A percentile compares a stretch with the other conserved stretches of the same genome.
Evolutionary conservation across 352 stramenopile species (phyloP).

Genomic region (Nothophytophthora sp.): DNA sequence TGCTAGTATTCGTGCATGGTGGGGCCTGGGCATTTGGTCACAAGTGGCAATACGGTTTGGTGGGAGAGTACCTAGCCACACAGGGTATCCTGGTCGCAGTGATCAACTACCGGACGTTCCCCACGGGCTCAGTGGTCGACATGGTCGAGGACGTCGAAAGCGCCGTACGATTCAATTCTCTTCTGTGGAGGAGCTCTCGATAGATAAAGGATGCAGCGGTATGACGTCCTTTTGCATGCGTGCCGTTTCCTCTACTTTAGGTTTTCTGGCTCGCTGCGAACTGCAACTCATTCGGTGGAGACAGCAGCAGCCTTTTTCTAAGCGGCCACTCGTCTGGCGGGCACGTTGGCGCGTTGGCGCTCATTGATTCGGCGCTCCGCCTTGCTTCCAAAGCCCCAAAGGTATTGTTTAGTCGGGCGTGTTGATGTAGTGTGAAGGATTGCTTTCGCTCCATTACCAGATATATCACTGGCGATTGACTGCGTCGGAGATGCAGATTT

Average conservation of each 20-base stretch:
- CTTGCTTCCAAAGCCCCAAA: conserved; percentile 18
- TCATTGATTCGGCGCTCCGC: conserved; percentile 55
- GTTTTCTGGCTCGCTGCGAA: conserved; percentile 58
- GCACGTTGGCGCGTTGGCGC: conserved; percentile 53
- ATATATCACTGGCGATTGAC: too few species aligned
- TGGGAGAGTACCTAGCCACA: conserved; percentile 57
- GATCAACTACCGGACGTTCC: conserved; percentile 92
- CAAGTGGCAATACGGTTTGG: conserved; percentile 79
- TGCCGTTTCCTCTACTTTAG: conserved; percentile 17
- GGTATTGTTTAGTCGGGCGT: too few species aligned
- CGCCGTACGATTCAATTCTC: conserved; percentile 39
- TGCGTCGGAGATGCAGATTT: not conserved
- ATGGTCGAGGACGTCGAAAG: conserved; percentile 90
- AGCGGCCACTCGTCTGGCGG: conserved; percentile 69
- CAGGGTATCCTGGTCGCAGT: conserved; percentile 81
- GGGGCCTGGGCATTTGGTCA: conserved; percentile 85
- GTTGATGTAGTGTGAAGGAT: too few species aligned
- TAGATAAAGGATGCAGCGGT: conserved; percentile 1
- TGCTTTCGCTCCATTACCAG: too few species aligned
- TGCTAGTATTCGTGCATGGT: conserved; percentile 92
- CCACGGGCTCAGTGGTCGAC: conserved; percentile 72
- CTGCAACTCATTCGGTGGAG: conserved; percentile 47
- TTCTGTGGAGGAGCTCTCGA: not conserved
- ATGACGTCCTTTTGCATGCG: too few species aligned
- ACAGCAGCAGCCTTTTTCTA: conserved; percentile 50